Evolutionary conservation across 2,329 filamentous ascomycete genomes (phyloP).

Genomic region (Pseudogymnoascus destructans): DNA sequence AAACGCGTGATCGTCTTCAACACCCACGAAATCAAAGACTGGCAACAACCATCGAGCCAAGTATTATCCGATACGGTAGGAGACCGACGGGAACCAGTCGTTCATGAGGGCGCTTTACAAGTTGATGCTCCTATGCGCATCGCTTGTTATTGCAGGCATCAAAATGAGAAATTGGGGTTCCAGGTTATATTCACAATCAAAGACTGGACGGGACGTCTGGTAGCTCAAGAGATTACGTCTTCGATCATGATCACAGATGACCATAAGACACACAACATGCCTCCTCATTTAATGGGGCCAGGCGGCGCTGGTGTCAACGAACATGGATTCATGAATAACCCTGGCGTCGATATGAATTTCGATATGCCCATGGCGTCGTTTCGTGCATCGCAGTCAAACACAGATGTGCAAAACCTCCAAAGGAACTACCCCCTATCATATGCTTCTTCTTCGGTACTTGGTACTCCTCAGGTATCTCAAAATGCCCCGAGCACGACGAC

Average conservation of each 20-base stretch:
- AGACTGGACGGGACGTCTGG: constrained; percentile 58
- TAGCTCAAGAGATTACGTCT: constrained; percentile 74
- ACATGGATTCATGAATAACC: constrained; percentile 28
- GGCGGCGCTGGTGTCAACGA: constrained; percentile 13
- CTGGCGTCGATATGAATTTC: constrained; percentile 26
- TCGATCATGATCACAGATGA: constrained; percentile 97
- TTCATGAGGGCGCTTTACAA: constrained; percentile 51
- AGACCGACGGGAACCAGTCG: constrained; percentile 34
- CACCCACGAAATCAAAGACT: constrained; percentile 74
- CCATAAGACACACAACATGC: constrained; percentile 66
- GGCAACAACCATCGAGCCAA: constrained; percentile 50
- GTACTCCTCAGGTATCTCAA: constrained; percentile 22
- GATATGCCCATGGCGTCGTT: constrained; percentile 33
- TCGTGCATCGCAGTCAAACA: constrained; percentile 45
- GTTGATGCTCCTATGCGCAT: constrained; percentile 89
- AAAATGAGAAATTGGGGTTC: constrained; percentile 86
- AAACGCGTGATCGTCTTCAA: constrained; percentile 85
- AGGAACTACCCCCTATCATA: constrained; percentile 31
- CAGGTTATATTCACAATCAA: constrained; percentile 89
- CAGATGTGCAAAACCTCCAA: constrained; percentile 48
- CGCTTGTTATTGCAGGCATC: constrained; percentile 91
- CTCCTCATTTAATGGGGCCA: constrained; percentile 25
- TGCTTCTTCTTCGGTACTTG: constrained; percentile 18
- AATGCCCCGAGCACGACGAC: constrained; percentile 35
- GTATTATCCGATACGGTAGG: constrained; percentile 33